Base-by-base conservation (phyloP, 1,139 yeast genomes). In the Candida frijolesensis region DNA sequence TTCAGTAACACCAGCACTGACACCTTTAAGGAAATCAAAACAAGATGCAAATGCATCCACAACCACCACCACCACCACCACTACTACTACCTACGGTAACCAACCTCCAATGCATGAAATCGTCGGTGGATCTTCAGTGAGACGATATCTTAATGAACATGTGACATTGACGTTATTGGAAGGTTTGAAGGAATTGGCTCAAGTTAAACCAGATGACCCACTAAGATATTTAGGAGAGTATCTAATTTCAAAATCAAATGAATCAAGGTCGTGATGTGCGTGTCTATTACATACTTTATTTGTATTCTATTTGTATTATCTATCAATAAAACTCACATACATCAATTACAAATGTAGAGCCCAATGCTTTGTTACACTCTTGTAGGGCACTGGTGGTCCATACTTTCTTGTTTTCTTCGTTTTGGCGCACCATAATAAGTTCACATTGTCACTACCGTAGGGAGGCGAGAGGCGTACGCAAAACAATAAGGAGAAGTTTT, bases 51-150 rank as follows among this genome's bases (percentile, higher is more conserved):
- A 25, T 25, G 7, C 29, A 25, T 25, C 29, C 29, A 8, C 29
- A 5, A 8, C 29, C 8, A 25, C 29, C 2, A 25, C 42, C 12
- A 29, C 11, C 42, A 8, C 29, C 29, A 8, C 29, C 29, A 8
- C 29, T 9, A 25, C 29, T 6, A 25, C 42, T 15, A 29, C 11
- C 42, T n/a, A 33, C 30, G 10, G 44, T 12, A 46, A 48, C 11
- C 48, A 52, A 32, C 57, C 56, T 18, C 78, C 76, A 1, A 65
- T 72, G 15, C 75, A 78, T 39, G 87, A 84, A 56, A 76, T 85
- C 15, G 84, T 86, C 9, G 95, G 94, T 14, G 97, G 97, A 0
- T 88, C 96, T 0, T 84, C 89, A 1, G 76, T 90, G 2, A 79
- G 98, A 57, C 82, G 79, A 58, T 92, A 91, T 76, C 74, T 92